These are phyloP conservation scores for Allium sativum DNA, from an alignment of 106 monocot species.

Conservation along the genomic window DNA sequence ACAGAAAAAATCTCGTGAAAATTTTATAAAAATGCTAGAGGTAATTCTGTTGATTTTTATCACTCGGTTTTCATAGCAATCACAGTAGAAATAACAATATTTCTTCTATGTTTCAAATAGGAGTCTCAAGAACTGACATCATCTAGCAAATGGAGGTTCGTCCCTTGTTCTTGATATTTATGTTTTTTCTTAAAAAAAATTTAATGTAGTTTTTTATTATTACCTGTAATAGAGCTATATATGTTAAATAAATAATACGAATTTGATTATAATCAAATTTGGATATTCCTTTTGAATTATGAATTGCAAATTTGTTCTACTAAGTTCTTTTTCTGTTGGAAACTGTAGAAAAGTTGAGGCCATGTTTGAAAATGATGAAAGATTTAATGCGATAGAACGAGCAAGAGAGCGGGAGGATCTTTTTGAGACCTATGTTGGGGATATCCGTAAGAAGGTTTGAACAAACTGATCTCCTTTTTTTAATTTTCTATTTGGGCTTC, in stretches of 20 bases:
- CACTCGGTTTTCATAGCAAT: neutral
- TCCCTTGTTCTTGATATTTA: neutral
- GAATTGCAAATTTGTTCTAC: neutral
- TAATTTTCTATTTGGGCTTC: too few species aligned
- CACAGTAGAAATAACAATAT: too few species aligned
- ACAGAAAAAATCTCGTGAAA: slow-evolving; percentile 88
- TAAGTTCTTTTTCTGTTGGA: neutral
- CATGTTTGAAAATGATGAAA: slow-evolving; percentile 80
- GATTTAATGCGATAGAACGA: slow-evolving; percentile 75
- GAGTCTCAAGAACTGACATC: slow-evolving; percentile 80
- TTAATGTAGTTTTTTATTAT: too few species aligned
- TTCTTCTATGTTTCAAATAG: slow-evolving; percentile 20
- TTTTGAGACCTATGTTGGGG: slow-evolving; percentile 55
- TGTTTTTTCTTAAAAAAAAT: neutral
- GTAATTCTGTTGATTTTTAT: slow-evolving; percentile 23
- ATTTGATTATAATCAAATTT: neutral
- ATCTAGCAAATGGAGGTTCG: slow-evolving; percentile 63
- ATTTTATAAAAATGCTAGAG: slow-evolving; percentile 86
- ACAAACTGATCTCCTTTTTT: too few species aligned
- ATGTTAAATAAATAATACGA: neutral
- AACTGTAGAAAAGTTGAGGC: slow-evolving; percentile 59
- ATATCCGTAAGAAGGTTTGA: slow-evolving; percentile 78
- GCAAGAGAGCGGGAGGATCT: slow-evolving; percentile 81
- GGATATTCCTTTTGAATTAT: too few species aligned
- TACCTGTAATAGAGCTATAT: neutral